Base-by-base conservation (phyloP, 495 filamentous ascomycete genomes). In the Venustampulla echinocandica region DNA sequence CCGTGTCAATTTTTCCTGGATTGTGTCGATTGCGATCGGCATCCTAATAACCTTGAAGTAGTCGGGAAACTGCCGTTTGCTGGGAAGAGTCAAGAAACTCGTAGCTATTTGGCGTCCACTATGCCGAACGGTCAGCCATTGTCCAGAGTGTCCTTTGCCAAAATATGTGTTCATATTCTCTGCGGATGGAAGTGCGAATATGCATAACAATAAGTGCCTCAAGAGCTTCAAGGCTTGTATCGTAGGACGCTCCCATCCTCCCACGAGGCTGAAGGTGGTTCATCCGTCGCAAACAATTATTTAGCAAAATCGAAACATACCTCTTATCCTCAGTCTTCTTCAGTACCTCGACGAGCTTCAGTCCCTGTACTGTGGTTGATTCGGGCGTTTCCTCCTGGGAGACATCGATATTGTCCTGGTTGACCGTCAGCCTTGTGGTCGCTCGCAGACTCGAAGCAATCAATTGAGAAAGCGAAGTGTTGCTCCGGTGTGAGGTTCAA, bases 11-110 rank as follows among this genome's bases (percentile, higher is more conserved):
- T 84, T 86, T n/a, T 60, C 70, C 64, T 87, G 80, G 36, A 93
- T 82, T 1, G 70, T 77, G 46, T 86, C 77, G 27, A 93, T 65
- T 0, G 86, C 83, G 43, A 93, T 81, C 1, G 87, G 87, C 45
- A 85, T 70, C 35, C 73, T 71, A 44, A 83, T 87, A 38, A 73
- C 66, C 42, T 77, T 67, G 62, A 87, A 90, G 59, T 92, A 93
- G 18, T 82, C 76, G n/a, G 77, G 72, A 46, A 82, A 67, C 28
- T 72, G 62, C 45, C 75, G 72, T 60, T 71, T 67, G 40, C 77
- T 71, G 23, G 84, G 79, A 19, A 90, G 75, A 2, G 66, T 71
- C 47, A 85, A 74, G 62, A 93, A 93, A 54, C 77, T 71, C 25
- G 76, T 78, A 11, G 83, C 77, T 49, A 90, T 82, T 6, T 69